Evolutionary conservation across 306 rosid species (phyloP).

Genomic region (Cicer arietinum): DNA sequence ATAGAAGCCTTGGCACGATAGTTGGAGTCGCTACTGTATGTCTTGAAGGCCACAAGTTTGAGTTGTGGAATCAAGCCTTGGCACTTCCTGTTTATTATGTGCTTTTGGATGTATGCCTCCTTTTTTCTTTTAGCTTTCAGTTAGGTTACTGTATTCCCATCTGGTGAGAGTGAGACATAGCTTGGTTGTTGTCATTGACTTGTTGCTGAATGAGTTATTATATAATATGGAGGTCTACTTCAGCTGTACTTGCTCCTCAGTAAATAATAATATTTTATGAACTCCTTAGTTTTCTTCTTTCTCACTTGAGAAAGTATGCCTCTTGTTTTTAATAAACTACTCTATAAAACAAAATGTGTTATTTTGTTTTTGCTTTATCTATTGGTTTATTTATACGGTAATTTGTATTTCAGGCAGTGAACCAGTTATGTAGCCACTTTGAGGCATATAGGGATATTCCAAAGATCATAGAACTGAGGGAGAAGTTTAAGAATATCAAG

Average conservation of each 20-base stretch:
- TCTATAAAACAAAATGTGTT: neutral
- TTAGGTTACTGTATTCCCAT: slow-evolving; percentile 6
- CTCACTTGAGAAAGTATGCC: slow-evolving; percentile 15
- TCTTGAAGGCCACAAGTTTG: neutral
- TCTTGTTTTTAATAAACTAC: slow-evolving; percentile 41
- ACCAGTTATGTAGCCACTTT: slow-evolving; percentile 95
- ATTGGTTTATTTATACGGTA: slow-evolving; percentile 32
- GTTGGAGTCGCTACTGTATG: slow-evolving; percentile 3
- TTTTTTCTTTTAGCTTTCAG: slow-evolving; percentile 21
- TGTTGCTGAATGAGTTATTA: slow-evolving; percentile 22
- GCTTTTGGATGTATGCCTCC: slow-evolving; percentile 4
- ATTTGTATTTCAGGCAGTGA: slow-evolving; percentile 84
- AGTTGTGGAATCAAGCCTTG: neutral
- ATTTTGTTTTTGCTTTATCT: slow-evolving; percentile 28
- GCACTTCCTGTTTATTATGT: neutral
- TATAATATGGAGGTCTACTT: slow-evolving; percentile 14
- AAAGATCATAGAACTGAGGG: slow-evolving; percentile 95
- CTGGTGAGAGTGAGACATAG: neutral
- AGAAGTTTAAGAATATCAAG: slow-evolving; percentile 97
- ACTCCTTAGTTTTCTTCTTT: slow-evolving; percentile 27
- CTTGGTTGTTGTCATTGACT: slow-evolving; percentile 10
- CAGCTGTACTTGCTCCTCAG: slow-evolving; percentile 21
- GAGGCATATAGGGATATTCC: slow-evolving; percentile 98
- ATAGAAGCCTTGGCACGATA: neutral
- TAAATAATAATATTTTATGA: slow-evolving; percentile 31